These are phyloP conservation scores for Fusarium newnesense DNA, from an alignment of 2,329 filamentous ascomycete species.

Conservation along the genomic window DNA sequence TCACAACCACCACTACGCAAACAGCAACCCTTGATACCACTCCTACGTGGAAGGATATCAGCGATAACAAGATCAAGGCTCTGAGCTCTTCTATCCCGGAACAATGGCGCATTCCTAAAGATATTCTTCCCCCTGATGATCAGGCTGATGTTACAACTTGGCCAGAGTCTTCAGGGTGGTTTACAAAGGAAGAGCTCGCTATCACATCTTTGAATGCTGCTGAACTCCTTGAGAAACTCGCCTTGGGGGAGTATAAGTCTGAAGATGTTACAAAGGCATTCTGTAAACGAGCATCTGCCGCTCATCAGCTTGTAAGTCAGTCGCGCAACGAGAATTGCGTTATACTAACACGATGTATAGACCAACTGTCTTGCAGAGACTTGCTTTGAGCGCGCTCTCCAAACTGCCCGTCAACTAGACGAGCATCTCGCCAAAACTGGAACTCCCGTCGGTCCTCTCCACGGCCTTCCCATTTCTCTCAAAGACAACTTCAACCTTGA, in stretches of 20 bases:
- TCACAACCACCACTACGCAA: slow-evolving; percentile 14
- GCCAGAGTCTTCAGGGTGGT: slow-evolving; percentile 68
- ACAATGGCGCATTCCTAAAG: slow-evolving; percentile 66
- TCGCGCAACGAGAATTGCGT: fast-evolving
- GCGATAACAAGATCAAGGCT: slow-evolving; percentile 27
- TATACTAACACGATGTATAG: slow-evolving; percentile 29
- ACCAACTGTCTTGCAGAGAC: slow-evolving; percentile 64
- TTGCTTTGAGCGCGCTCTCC: slow-evolving; percentile 64
- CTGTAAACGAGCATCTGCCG: slow-evolving; percentile 63
- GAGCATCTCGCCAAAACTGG: slow-evolving; percentile 59
- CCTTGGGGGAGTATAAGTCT: slow-evolving; percentile 50
- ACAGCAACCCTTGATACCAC: slow-evolving; percentile 17
- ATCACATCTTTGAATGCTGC: slow-evolving; percentile 59
- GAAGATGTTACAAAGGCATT: slow-evolving; percentile 60
- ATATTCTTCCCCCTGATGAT: slow-evolving; percentile 61
- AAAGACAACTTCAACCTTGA: slow-evolving; percentile 77
- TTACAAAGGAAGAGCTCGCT: slow-evolving; percentile 59
- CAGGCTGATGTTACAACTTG: slow-evolving; percentile 65
- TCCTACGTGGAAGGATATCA: slow-evolving; percentile 29
- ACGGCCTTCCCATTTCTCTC: slow-evolving; percentile 72
- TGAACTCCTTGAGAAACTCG: slow-evolving; percentile 49
- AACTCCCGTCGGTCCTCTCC: slow-evolving; percentile 68
- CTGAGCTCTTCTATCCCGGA: slow-evolving; percentile 60
- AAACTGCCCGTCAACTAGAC: slow-evolving; percentile 60
- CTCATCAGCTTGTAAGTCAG: slow-evolving; percentile 58